Base-by-base conservation (phyloP, 2,329 filamentous ascomycete genomes). In the Ophiostoma ulmi region DNA sequence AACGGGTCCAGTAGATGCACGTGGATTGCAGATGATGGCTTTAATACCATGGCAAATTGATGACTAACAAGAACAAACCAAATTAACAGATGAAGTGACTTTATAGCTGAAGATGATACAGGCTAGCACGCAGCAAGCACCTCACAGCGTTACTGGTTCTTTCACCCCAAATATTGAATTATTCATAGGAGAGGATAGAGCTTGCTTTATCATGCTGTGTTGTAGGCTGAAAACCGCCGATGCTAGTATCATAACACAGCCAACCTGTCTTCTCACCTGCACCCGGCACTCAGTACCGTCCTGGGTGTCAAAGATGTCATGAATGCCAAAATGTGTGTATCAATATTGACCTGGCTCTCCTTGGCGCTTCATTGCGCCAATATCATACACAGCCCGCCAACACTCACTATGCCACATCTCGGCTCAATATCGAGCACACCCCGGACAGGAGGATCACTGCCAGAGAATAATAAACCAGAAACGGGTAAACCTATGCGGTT, bases 301-400 rank as follows among this genome's bases (percentile, higher is more conserved):
- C 44, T 31, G 31, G 31, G 3, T 31, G 44, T 7, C 4, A 17
- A 20, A 48, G 14, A 48, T 48, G 44, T 17, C 41, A 3, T 1
- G 17, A 17, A 13, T 48, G 14, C 41, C 41, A n/a, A 17, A 17
- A 26, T 26, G 22, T 11, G n/a, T 36, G n/a, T 26, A 31, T 17
- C 58, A 36, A 63, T 63, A 63, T 63, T 58, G n/a, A 11, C 66
- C 66, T 58, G 8, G 52, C n/a, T 58, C 52, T n/a, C 52, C 52
- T 58, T 26, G 52, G 52, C 52, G 6, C 52, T 26, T 22, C 52
- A 58, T 58, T 17, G n/a, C 10, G 22, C 11, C 20, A 58, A 58
- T 52, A 39, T 58, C 44, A 68, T 44, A 68, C 67, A 68, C 55
- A 61, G 55, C 55, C 55, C 26, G 22, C 55, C 55, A 61, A 14